Percentiles rank a stretch among this genome's conserved stretches.
Evolutionary conservation across 345 rosid genomes (phyloP).

Genomic region (Bruguiera sexangula): DNA sequence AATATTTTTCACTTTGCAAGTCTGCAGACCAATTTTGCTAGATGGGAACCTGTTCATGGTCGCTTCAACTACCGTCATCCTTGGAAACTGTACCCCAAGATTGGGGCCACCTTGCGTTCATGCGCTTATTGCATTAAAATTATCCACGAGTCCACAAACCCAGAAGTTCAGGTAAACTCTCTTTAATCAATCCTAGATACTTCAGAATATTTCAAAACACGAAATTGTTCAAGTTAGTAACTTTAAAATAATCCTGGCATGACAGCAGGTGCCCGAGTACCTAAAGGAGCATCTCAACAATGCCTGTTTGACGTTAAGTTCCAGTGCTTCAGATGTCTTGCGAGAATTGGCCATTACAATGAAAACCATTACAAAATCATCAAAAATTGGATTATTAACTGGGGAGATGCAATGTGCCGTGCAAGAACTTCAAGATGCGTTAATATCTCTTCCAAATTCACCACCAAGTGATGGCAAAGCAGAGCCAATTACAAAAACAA

Average conservation of each 20-base stretch:
- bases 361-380: conserved; percentile 44
- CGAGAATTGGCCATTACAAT: conserved; percentile 46
- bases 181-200: not conserved
- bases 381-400: conserved; percentile 37
- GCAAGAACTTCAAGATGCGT: conserved; percentile 47
- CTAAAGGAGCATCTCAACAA: conserved; percentile 40
- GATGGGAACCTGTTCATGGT: conserved; percentile 88
- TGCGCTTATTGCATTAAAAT: conserved; percentile 66
- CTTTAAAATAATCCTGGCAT: not conserved
- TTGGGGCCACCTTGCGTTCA: conserved; percentile 55
- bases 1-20: not conserved
- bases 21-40: conserved; percentile 54
- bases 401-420: conserved; percentile 57
- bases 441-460: conserved; percentile 42
- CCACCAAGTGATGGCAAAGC: conserved; percentile 18
- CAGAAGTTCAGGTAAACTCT: conserved; percentile 45
- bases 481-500: conserved; percentile 11
- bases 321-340: conserved; percentile 38
- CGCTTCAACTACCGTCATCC: conserved; percentile 65
- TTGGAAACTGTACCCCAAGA: conserved; percentile 71
- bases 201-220: too few relatives aligned
- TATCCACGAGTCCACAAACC: conserved; percentile 41
- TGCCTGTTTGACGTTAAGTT: conserved; percentile 40
- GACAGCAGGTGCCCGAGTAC: conserved; percentile 45
- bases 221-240: not conserved